These are phyloP conservation scores for Stephania cephalantha DNA, from an alignment of 164 flowering plant genomes.

Conservation along the genomic window DNA sequence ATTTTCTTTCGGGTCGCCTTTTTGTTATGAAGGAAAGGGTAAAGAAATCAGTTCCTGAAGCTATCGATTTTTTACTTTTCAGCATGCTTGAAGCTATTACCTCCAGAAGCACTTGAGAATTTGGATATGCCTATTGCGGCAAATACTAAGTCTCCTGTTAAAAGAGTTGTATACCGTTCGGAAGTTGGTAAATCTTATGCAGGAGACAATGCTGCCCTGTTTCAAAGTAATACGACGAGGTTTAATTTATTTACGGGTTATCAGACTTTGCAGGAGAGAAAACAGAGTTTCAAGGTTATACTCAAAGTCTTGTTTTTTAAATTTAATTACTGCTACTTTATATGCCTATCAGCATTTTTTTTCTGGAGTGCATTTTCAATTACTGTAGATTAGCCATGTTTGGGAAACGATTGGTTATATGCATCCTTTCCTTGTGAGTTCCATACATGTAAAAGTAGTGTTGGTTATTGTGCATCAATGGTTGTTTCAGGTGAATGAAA, in stretches of 20 bases:
- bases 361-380: background rate
- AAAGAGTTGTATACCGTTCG: constrained; percentile 48
- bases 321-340: background rate
- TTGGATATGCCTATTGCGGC: constrained; percentile 46
- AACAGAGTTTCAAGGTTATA: constrained; percentile 65
- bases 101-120: constrained; percentile 63
- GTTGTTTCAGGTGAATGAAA: constrained; percentile 62
- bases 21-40: background rate
- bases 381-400: background rate
- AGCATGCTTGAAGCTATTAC: constrained; percentile 84
- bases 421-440: background rate
- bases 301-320: constrained; percentile 17
- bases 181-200: constrained; percentile 26
- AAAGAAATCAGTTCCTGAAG: background rate
- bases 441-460: background rate
- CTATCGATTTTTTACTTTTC: constrained; percentile 15
- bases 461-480: constrained; percentile 19
- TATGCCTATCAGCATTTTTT: background rate
- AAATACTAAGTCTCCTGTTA: constrained; percentile 33
- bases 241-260: constrained; percentile 82
- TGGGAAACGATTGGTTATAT: constrained; percentile 1
- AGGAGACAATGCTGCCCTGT: constrained; percentile 25
- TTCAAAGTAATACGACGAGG: constrained; percentile 31
- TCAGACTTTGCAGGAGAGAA: constrained; percentile 68
- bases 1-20: background rate